Base-by-base conservation (phyloP, 306 rosid species). In the Geum urbanum region DNA sequence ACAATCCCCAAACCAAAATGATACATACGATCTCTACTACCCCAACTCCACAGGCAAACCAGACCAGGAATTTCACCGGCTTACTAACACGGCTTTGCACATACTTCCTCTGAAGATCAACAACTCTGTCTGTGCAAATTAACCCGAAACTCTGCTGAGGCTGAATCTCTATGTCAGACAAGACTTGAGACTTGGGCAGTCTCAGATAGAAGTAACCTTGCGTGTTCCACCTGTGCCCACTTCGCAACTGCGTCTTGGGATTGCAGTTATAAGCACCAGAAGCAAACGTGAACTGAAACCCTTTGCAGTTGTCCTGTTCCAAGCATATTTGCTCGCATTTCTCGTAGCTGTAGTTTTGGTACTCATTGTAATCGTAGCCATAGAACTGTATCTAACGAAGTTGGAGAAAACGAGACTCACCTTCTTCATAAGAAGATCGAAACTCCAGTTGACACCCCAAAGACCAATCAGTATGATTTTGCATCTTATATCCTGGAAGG, bases 11-110 rank as follows among this genome's bases (percentile, higher is more conserved):
- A 43, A 86, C 73, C 6, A 82, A 1, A 39, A 86, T 18, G 37
- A 82, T 20, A 63, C 85, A 82, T 6, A 77, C 24, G 62, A 77
- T 41, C 48, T 86, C 86, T 35, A 88, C 11, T 24, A 64, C 85
- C 11, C 95, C 91, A 18, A 88, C 5, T 37, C 72, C 61, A 51
- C 61, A 67, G 44, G 80, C 75, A 50, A 86, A 73, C 88, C 86
- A 77, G 7, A 72, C 63, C 76, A 86, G 69, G 70, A 83, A 78
- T 32, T 59, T 78, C 76, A 86, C 67, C 1, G 63, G 66, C 46
- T 47, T 46, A 54, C 74, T 81, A 51, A 13, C 74, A 15, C 8
- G 5, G 0, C 60, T 70, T 13, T 27, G 32, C 16, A 69, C 69
- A 4, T 71, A 71, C 12, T 58, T 37, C 37, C 84, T 77, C 19